A percentile compares a stretch with the other conserved stretches of the same genome.
These are phyloP conservation scores for Gloeophyllum trabeum DNA, from an alignment of 768 basidiomycete genomes.

Conservation along the genomic window DNA sequence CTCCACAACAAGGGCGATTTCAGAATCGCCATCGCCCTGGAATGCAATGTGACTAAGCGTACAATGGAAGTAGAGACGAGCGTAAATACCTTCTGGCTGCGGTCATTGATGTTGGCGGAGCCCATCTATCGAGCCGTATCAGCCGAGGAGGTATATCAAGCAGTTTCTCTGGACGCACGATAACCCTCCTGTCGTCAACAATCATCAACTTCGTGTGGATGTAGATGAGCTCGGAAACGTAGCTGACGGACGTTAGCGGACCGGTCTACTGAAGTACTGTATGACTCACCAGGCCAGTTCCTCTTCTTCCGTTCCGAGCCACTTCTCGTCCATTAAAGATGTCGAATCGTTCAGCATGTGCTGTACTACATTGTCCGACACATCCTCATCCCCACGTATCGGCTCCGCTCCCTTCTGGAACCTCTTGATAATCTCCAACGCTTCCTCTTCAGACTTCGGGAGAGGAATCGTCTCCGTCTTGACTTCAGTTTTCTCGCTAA, in stretches of 20 bases:
- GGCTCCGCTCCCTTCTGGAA: constrained; percentile 60
- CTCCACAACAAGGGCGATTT: constrained; percentile 89
- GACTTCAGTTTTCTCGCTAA: constrained; percentile 34
- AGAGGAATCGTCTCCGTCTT: constrained; percentile 56
- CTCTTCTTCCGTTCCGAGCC: constrained; percentile 77
- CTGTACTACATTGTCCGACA: constrained; percentile 72
- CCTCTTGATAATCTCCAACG: constrained; percentile 47
- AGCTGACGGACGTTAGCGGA: constrained; percentile 34
- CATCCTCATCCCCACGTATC: constrained; percentile 46
- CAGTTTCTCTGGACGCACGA: constrained; percentile 37
- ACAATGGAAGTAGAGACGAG: neutral
- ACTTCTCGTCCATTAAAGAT: constrained; percentile 60
- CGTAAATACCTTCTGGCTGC: constrained; percentile 55
- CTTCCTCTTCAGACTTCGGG: constrained; percentile 58
- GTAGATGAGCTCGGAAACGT: constrained; percentile 72
- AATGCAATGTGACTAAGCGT: constrained; percentile 2
- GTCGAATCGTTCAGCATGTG: constrained; percentile 62
- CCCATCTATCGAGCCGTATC: too few relatives aligned
- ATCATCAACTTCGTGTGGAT: constrained; percentile 92
- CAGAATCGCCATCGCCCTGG: constrained; percentile 88
- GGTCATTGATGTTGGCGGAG: constrained; percentile 87
- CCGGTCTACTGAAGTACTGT: constrained; percentile 7
- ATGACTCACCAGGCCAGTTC: constrained; percentile 65
- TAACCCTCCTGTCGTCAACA: constrained; percentile 83
- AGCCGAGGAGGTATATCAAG: neutral